phyloP scores from a whole-genome alignment of 805 yeast genomes.

The Pichia cephalocereana region DNA sequence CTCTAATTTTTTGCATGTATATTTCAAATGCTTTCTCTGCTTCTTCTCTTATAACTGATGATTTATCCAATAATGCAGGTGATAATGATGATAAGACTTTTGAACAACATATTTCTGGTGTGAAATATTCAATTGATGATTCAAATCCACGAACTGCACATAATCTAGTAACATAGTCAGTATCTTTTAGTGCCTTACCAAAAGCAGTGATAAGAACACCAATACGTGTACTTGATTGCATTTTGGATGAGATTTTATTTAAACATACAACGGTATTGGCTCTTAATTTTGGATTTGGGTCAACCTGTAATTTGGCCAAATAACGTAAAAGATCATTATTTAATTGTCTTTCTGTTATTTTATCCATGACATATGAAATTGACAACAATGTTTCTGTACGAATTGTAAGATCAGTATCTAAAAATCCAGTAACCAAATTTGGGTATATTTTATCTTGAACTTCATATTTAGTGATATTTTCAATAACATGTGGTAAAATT shows the following conservation, averaged over 20 bases:
- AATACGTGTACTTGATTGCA: constrained; percentile 49
- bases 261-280: constrained; percentile 67
- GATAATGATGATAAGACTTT: constrained; percentile 80
- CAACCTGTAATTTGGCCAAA: constrained; percentile 76
- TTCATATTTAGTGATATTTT: constrained; percentile 44
- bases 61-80: constrained; percentile 70
- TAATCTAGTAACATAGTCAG: constrained; percentile 62
- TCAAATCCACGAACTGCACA: constrained; percentile 72
- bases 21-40: constrained; percentile 61
- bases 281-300: constrained; percentile 65
- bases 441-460: constrained; percentile 64
- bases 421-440: constrained; percentile 67
- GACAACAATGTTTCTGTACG: constrained; percentile 74
- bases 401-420: constrained; percentile 74
- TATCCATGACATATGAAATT: constrained; percentile 44
- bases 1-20: constrained; percentile 46
- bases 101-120: constrained; percentile 68
- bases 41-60: constrained; percentile 57
- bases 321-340: constrained; percentile 78
- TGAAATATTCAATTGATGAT: constrained; percentile 52
- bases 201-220: constrained; percentile 83
- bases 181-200: constrained; percentile 72
- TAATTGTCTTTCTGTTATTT: constrained; percentile 66
- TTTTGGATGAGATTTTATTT: constrained; percentile 51
- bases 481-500: constrained; percentile 47